Evolutionary conservation across 192 early-diverging fungal genomes (phyloP), one percentile per base, ranked within the genome.

Genomic region (Linnemannia hyalina): DNA sequence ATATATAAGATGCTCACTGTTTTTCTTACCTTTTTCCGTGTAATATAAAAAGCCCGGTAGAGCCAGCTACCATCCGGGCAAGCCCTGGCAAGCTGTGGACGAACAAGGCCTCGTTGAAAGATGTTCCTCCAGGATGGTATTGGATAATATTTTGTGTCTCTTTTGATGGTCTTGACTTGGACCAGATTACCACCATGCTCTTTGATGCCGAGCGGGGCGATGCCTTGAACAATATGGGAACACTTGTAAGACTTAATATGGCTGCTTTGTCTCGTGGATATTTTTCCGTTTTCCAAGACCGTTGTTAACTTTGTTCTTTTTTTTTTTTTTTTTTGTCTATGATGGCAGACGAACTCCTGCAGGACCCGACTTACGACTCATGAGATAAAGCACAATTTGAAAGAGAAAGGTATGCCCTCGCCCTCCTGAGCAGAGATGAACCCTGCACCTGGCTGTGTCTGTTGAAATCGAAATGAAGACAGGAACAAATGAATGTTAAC

Each of bases 121-220:
- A 26, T 26, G 26, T 73, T 6, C 22, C 22, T 18, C 0, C 23
- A 26, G 71, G 71, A 23, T 46, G 42, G n/a, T 73, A 44, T 73
- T 41, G 44, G 71, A 4, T 73, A 11, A 46, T 73, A 6, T 29
- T 73, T 16, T 73, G 71, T 46, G n/a, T 73, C 8, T 73, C 71
- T 3, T 15, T 73, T 41, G 44, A 73, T 0, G 40, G 18, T 2
- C 40, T 73, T 4, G n/a, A 47, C n/a, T 5, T 73, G 5, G 26
- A 73, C 22, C 26, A 41, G 5, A 29, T 73, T n/a, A 46, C 26
- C 9, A 44, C 41, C 2, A 46, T 73, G 26, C 9, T 15, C 1
- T 63, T 63, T 8, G 26, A 63, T 63, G 60, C 11, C 8, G 5
- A 29, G 10, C 23, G 60, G 9, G 60, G 60, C 8, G 22, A 63